These are phyloP conservation scores for Pseudogymnoascus sp. DNA, from an alignment of 2,329 filamentous ascomycete genomes.

Conservation along the genomic window DNA sequence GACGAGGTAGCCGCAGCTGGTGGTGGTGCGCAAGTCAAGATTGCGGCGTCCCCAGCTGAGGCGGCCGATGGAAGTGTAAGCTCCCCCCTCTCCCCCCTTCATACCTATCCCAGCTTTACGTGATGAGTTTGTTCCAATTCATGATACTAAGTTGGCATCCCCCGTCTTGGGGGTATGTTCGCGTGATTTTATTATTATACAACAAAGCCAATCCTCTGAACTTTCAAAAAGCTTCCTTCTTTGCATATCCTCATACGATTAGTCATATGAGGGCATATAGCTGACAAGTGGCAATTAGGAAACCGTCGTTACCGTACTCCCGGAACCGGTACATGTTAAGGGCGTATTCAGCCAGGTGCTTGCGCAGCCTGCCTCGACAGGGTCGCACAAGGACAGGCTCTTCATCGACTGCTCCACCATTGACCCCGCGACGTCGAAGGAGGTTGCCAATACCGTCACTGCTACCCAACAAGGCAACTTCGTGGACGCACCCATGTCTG, in stretches of 20 bases:
- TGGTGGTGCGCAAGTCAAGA: conserved; percentile 43
- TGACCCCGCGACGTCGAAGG: conserved; percentile 76
- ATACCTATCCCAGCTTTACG: conserved; percentile 22
- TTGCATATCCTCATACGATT: neutral
- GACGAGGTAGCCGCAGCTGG: conserved; percentile 40
- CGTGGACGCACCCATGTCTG: conserved; percentile 94
- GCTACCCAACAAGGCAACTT: conserved; percentile 66
- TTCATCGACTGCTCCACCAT: conserved; percentile 98
- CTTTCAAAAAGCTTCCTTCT: conserved; percentile 16
- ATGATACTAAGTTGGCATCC: conserved; percentile 71
- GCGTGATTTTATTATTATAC: conserved; percentile 53
- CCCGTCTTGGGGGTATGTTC: conserved; percentile 44
- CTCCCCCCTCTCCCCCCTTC: conserved; percentile 19
- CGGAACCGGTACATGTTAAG: conserved; percentile 82
- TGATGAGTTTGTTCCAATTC: conserved; percentile 51
- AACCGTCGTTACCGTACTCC: conserved; percentile 80
- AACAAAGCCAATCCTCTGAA: conserved; percentile 73
- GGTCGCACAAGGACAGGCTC: conserved; percentile 54
- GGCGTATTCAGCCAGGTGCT: conserved; percentile 75
- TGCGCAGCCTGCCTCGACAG: conserved; percentile 44
- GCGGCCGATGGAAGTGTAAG: conserved; percentile 63
- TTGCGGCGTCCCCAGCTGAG: conserved; percentile 53
- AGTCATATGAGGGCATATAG: neutral
- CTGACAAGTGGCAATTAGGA: conserved; percentile 49
- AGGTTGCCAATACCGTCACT: conserved; percentile 66